These are phyloP conservation scores for Tylopilus sp. DNA, from an alignment of 1,284 basidiomycete species.

Conservation along the genomic window DNA sequence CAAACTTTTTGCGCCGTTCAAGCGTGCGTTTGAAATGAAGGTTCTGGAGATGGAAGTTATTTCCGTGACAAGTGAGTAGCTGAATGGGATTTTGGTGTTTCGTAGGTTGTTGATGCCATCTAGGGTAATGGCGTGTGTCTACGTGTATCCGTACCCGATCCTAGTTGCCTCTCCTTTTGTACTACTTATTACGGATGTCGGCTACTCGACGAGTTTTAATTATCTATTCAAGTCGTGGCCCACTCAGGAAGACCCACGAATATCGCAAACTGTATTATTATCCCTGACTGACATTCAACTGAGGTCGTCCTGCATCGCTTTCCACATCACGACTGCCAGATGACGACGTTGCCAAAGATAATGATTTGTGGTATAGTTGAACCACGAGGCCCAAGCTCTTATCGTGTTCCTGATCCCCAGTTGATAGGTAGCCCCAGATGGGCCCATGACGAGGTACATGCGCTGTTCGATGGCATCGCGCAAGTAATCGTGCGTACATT, in stretches of 20 bases:
- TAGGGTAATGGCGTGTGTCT: not conserved
- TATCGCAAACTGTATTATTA: not conserved
- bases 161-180: not conserved
- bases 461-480: constrained; percentile 65
- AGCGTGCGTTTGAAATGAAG: constrained; percentile 43
- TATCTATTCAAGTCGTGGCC: not conserved
- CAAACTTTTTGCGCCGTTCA: constrained; percentile 40
- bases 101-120: not conserved
- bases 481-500: constrained; percentile 66
- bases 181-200: too few species aligned
- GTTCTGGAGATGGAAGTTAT: constrained; percentile 43
- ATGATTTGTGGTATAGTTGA: constrained; percentile 25
- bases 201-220: too few species aligned
- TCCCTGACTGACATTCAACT: not conserved
- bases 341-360: constrained; percentile 20
- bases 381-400: not conserved
- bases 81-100: not conserved
- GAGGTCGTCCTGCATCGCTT: not conserved
- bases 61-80: constrained; percentile 31
- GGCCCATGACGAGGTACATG: constrained; percentile 71
- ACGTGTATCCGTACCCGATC: not conserved
- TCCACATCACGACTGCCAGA: not conserved
- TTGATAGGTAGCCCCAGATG: constrained; percentile 65
- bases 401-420: not conserved
- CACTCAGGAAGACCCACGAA: not conserved